A percentile compares a stretch with the other conserved stretches of the same genome.
Evolutionary conservation across 2,329 filamentous ascomycete genomes (phyloP).

Genomic region (Cercospora zeina): DNA sequence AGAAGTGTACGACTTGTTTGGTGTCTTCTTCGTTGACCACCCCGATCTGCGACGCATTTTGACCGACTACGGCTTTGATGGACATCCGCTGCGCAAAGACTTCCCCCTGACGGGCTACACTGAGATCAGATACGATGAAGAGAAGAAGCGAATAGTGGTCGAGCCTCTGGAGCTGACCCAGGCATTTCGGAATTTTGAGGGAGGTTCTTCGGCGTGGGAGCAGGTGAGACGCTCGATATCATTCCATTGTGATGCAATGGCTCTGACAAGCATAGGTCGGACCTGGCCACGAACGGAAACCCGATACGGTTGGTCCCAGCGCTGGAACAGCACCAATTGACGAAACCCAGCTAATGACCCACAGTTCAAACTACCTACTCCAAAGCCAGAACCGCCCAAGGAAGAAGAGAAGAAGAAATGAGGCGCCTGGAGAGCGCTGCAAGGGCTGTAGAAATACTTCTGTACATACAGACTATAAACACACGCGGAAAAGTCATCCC

Average conservation of each 20-base stretch:
- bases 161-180: conserved; percentile 97
- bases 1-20: conserved; percentile 96
- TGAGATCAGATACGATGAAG: conserved; percentile 95
- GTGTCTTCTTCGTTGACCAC: conserved; percentile 93
- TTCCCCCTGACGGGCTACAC: conserved; percentile 98
- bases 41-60: conserved; percentile 96
- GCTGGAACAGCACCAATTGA: not conserved
- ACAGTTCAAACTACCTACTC: conserved; percentile 88
- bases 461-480: conserved; percentile 21
- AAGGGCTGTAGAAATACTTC: conserved; percentile 20
- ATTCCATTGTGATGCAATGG: not conserved
- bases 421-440: not conserved
- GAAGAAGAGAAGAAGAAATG: conserved; percentile 80
- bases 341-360: conserved; percentile 1
- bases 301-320: conserved; percentile 58
- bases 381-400: conserved; percentile 90
- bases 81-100: conserved; percentile 94
- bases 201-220: conserved; percentile 50
- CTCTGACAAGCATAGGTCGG: conserved; percentile 56
- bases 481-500: not conserved
- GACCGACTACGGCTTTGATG: conserved; percentile 99
- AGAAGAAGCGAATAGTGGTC: conserved; percentile 99
- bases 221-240: not conserved
- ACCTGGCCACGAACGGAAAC: conserved; percentile 72
- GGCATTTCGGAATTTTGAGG: conserved; percentile 97